Evolutionary conservation across 2,329 filamentous ascomycete genomes (phyloP), one percentile per base, ranked within the genome.

Genomic region (Fusarium globosum): DNA sequence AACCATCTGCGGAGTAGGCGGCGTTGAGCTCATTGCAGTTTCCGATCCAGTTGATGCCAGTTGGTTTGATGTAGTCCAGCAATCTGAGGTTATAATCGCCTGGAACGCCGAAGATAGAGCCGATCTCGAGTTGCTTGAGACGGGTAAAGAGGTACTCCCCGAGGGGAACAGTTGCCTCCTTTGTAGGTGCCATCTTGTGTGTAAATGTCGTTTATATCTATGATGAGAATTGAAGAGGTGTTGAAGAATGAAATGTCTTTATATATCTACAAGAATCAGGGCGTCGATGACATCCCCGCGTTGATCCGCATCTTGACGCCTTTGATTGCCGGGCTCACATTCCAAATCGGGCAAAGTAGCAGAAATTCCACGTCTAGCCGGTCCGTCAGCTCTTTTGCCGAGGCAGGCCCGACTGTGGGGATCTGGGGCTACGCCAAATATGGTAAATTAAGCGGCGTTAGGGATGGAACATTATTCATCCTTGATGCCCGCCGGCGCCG

Each of bases 1-100:
- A 68, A 1, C 55, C 65, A n/a, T 68, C 64, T 15, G 65, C 64
- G 7, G 65, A 18, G 3, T 68, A 68, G 1, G 65, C 56, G 1
- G 65, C 65, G 9, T 68, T 68, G 1, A 68, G 63, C 3, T 68
- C 65, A 7, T 68, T 68, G 56, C 65, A 68, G 38, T 68, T 68
- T 6, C 65, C 65, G 10, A 68, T 20, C 65, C 65, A 68, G 11
- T 43, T 59, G 4, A 68, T 43, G 7, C 65, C 65, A 9, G 64
- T 59, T 1, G 64, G 65, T 26, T 68, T 55, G 36, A 68, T 23
- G 30, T 48, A 55, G 11, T 68, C 65, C 20, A 68, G 56, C 6
- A 68, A 49, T 49, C 53, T 68, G 18, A 68, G 64, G 33, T 68
- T 68, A 21, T 68, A 68, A 26, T 68, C 65, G 10, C 65, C 65